Evolutionary conservation across 345 rosid species (phyloP), one percentile per base, ranked within the genome.

Genomic region (Populus euphratica): DNA sequence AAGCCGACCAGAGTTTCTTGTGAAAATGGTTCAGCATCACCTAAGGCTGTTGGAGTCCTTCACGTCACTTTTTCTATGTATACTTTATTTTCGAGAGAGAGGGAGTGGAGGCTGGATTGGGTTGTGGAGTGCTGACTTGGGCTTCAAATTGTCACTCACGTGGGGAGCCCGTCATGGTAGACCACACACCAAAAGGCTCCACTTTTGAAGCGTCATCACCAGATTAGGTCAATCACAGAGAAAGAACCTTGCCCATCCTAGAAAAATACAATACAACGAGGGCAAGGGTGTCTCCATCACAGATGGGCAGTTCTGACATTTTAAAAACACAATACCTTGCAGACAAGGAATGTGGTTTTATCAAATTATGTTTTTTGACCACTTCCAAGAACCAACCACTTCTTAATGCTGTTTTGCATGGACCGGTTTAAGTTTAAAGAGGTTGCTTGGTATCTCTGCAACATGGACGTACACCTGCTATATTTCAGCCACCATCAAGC

Each of bases 361-460:
- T 76, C 70, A 66, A 75, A 79, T 70, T 65, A 76, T 50, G 80
- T 76, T 70, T 43, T 83, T 88, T 88, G 90, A 90, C 91, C 69
- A 6, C 29, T 82, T 88, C 88, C 80, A 14, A 13, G 75, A 78
- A 70, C 78, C 84, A 90, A 85, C 89, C 73, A 78, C 82, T 80
- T 67, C 76, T 68, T 73, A 77, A 38, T 52, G 82, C 80, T 68
- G 64, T 52, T 73, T 64, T 83, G 86, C 79, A 82, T 78, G 81
- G 84, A 81, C 85, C 83, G 81, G 69, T 82, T 79, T 76, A 82
- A 72, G 72, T 73, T 84, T 54, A n/a, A 33, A 70, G 21, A 75
- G 89, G 78, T 90, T 90, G 91, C 90, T 87, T 86, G 10, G 84
- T 80, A 83, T 83, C 86, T 80, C 86, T 78, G 90, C 89, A 87